Conservation (phyloP, 2,329 filamentous ascomycete genomes). For the Claviceps paspali region DNA sequence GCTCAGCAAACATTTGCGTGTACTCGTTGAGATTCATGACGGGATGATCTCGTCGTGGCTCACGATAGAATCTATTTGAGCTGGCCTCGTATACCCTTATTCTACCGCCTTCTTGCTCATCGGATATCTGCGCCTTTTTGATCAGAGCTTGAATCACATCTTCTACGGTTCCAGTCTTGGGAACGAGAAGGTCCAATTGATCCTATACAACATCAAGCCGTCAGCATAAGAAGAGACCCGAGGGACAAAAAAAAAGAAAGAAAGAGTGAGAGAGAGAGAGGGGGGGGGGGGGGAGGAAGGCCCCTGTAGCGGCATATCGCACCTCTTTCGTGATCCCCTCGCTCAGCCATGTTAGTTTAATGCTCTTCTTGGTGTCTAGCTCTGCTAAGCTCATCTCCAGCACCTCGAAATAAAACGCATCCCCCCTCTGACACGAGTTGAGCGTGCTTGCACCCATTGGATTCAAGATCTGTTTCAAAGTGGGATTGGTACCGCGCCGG, state of each 20-base stretch:
- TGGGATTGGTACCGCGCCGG: constrained; percentile 56
- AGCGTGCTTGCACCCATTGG: constrained; percentile 54
- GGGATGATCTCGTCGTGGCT: constrained; percentile 52
- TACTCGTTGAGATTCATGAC: constrained; percentile 83
- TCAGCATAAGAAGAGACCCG: neutral
- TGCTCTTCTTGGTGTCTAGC: constrained; percentile 76
- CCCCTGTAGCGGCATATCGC: too few species aligned
- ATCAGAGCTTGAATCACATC: constrained; percentile 64
- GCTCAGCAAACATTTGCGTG: constrained; percentile 65
- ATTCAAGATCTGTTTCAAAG: constrained; percentile 63
- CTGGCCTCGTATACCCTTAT: constrained; percentile 75
- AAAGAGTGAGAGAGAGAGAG: neutral
- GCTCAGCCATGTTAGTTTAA: constrained; percentile 71
- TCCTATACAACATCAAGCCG: constrained; percentile 35
- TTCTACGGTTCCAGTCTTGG: constrained; percentile 66
- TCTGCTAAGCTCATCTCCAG: constrained; percentile 89
- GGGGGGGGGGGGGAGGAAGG: too few species aligned
- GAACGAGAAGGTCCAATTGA: constrained; percentile 65
- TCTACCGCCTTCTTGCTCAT: constrained; percentile 52
- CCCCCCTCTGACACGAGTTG: constrained; percentile 53
- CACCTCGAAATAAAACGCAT: constrained; percentile 82
- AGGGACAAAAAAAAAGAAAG: neutral
- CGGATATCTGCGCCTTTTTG: constrained; percentile 65
- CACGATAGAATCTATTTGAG: constrained; percentile 69
- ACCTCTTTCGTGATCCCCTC: constrained; percentile 89